Percentiles rank a stretch among this genome's conserved stretches.
phyloP scores from a whole-genome alignment of 108 stramenopile genomes.

The Skeletonema costatum region DNA sequence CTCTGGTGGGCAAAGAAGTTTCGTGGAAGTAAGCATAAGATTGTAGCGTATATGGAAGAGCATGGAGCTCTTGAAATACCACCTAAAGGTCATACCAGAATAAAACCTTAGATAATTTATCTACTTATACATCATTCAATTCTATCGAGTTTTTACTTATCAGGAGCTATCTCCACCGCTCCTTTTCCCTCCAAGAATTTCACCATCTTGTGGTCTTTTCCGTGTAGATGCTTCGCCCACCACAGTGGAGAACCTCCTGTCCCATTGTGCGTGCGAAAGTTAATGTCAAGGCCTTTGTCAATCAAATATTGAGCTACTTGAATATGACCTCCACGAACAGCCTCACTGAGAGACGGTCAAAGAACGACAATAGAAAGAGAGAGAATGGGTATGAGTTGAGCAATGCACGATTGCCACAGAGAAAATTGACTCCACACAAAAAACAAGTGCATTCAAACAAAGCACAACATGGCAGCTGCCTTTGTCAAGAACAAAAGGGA shows the following conservation, averaged over 20 bases:
- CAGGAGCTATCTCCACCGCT: slow-evolving; percentile 23
- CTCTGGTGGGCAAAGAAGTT: slow-evolving; percentile 69
- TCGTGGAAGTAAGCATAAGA: slow-evolving; percentile 32
- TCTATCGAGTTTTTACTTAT: neutral
- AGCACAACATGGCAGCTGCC: no score
- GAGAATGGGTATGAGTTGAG: neutral
- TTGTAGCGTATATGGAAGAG: slow-evolving; percentile 39
- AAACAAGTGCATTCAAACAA: neutral
- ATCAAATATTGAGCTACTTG: slow-evolving; percentile 46
- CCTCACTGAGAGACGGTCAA: slow-evolving; percentile 49
- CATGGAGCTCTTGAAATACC: slow-evolving; percentile 44
- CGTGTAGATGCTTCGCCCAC: slow-evolving; percentile 44
- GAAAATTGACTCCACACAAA: neutral
- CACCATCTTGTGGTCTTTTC: slow-evolving; percentile 15
- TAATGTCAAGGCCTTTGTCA: slow-evolving; percentile 34
- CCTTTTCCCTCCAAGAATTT: slow-evolving; percentile 26
- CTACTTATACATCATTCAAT: neutral
- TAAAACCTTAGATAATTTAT: neutral
- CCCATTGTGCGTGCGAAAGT: slow-evolving; percentile 38
- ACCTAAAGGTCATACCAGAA: slow-evolving; percentile 13
- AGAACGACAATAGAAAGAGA: no score
- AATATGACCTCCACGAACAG: slow-evolving; percentile 33
- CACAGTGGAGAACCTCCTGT: slow-evolving; percentile 40
- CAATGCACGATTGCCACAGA: neutral
- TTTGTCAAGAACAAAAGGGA: neutral